Evolutionary conservation across 1,139 yeast genomes (phyloP).

Genomic region (Lipomyces yarrowii): DNA sequence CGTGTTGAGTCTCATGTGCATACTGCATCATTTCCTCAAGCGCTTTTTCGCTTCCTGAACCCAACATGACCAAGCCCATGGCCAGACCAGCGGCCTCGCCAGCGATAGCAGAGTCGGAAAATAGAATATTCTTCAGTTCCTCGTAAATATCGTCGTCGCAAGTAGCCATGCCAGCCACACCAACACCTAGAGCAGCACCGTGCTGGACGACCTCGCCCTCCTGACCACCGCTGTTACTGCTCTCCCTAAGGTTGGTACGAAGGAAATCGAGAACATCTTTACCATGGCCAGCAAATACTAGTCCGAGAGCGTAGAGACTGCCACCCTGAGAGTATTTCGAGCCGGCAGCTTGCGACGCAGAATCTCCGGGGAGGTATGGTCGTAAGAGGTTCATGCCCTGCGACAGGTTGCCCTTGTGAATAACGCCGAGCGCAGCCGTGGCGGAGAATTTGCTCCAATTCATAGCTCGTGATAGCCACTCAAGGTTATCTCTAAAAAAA

Average conservation of each 20-base stretch:
- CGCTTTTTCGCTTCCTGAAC: conserved; percentile 78
- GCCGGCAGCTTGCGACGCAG: conserved; percentile 40
- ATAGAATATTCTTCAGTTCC: conserved; percentile 79
- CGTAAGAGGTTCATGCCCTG: conserved; percentile 86
- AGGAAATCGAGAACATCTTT: conserved; percentile 82
- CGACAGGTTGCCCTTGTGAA: conserved; percentile 90
- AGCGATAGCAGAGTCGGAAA: conserved; percentile 88
- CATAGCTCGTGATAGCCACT: conserved; percentile 95
- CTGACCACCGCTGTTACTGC: conserved; percentile 62
- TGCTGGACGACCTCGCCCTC: conserved; percentile 88
- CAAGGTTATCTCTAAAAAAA: conserved; percentile 85
- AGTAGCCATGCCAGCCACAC: conserved; percentile 97
- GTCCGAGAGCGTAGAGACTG: conserved; percentile 87
- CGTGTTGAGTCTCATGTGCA: conserved; percentile 96
- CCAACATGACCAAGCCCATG: conserved; percentile 95
- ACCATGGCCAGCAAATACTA: conserved; percentile 96
- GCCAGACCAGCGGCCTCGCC: conserved; percentile 97
- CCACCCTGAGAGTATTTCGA: conserved; percentile 96
- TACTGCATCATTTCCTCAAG: conserved; percentile 83
- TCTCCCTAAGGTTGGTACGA: conserved; percentile 48
- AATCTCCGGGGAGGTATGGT: conserved; percentile 73
- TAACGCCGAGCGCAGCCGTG: conserved; percentile 97
- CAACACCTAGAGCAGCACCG: conserved; percentile 95
- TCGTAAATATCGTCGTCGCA: conserved; percentile 75
- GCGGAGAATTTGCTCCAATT: conserved; percentile 98